phyloP scores from a whole-genome alignment of 2,329 filamentous ascomycete species.

The Xylaria sp. region DNA sequence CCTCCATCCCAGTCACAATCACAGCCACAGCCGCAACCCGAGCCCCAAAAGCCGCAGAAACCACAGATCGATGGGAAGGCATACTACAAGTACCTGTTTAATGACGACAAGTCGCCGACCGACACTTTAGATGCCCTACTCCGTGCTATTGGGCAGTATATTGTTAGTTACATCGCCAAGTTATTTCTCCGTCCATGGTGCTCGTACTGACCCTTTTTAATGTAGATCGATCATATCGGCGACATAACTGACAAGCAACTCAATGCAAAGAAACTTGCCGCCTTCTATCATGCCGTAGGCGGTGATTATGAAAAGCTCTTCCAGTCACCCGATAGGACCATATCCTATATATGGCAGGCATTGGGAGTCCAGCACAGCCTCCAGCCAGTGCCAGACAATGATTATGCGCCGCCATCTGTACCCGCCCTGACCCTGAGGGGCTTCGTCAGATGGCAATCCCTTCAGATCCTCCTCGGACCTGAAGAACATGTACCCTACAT shows the following conservation, averaged over 20 bases:
- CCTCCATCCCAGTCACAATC: conserved; percentile 25
- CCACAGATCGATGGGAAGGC: conserved; percentile 46
- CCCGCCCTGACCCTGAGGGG: conserved; percentile 85
- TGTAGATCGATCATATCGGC: conserved; percentile 67
- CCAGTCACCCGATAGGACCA: conserved; percentile 74
- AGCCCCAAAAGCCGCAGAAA: conserved; percentile 30
- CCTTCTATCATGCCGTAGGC: conserved; percentile 79
- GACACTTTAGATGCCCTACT: conserved; percentile 74
- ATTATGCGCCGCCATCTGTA: conserved; percentile 79
- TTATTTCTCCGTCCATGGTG: background rate
- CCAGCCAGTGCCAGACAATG: conserved; percentile 74
- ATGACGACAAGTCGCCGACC: conserved; percentile 74
- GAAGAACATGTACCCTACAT: conserved; percentile 88
- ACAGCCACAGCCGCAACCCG: conserved; percentile 30
- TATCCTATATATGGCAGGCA: conserved; percentile 93
- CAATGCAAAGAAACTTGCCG: conserved; percentile 76
- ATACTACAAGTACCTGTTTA: conserved; percentile 76
- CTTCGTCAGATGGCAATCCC: conserved; percentile 93
- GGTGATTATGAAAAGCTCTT: conserved; percentile 85
- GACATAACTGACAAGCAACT: conserved; percentile 65
- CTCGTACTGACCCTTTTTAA: conserved; percentile 37
- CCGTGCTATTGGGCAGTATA: conserved; percentile 73
- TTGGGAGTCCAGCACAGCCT: conserved; percentile 91
- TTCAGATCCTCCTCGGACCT: conserved; percentile 87
- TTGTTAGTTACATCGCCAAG: conserved; percentile 65